Evolutionary conservation across 352 stramenopile genomes (phyloP).

Genomic region (Phytophthora ramorum): DNA sequence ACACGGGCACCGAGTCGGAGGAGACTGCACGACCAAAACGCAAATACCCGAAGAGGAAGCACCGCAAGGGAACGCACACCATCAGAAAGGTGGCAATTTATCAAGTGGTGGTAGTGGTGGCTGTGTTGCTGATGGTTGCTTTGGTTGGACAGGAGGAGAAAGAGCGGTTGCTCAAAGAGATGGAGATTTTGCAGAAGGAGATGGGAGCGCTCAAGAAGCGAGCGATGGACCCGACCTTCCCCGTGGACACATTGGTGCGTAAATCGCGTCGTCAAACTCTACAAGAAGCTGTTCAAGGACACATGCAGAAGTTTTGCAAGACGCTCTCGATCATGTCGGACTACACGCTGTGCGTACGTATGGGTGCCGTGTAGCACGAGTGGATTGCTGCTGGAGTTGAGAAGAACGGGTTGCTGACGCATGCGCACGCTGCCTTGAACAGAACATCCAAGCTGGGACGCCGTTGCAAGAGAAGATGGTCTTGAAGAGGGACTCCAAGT

Average conservation of each 20-base stretch:
- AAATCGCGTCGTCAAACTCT: slow-evolving; percentile 23
- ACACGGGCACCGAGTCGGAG: slow-evolving; percentile 5
- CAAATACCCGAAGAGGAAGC: slow-evolving; percentile 38
- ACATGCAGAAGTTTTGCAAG: slow-evolving; percentile 34
- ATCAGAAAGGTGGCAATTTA: slow-evolving; percentile 32
- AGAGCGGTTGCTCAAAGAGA: slow-evolving; percentile 30
- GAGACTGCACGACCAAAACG: slow-evolving; percentile 11
- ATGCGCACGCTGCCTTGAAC: neutral
- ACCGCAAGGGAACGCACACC: slow-evolving; percentile 42
- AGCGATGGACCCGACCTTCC: slow-evolving; percentile 15
- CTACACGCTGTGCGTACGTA: slow-evolving; percentile 41
- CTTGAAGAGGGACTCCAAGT: slow-evolving; percentile 24
- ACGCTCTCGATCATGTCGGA: slow-evolving; percentile 37
- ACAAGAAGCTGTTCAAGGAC: slow-evolving; percentile 17
- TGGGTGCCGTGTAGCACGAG: neutral
- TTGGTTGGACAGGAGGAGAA: slow-evolving; percentile 39
- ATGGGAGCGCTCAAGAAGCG: slow-evolving; percentile 41
- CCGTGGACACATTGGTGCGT: slow-evolving; percentile 14
- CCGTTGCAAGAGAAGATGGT: slow-evolving; percentile 42
- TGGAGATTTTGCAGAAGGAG: slow-evolving; percentile 34
- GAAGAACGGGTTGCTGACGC: neutral
- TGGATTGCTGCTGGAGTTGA: neutral
- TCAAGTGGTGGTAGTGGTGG: neutral
- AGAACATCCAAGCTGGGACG: slow-evolving; percentile 37
- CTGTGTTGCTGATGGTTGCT: neutral